These are phyloP conservation scores for Trifolium repens DNA, from an alignment of 306 rosid genomes.

Conservation along the genomic window DNA sequence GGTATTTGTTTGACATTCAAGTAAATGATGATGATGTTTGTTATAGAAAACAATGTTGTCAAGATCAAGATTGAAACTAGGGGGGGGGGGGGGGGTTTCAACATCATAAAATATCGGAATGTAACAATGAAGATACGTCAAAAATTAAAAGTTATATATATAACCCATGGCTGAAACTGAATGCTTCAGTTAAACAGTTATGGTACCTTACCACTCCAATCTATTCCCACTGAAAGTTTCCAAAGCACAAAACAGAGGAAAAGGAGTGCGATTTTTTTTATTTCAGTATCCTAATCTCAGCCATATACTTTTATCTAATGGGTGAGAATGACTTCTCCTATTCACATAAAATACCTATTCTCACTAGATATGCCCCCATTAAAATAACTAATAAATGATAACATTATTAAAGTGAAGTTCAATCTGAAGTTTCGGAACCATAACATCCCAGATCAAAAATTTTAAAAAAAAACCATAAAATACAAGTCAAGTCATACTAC, in stretches of 20 bases:
- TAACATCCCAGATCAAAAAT: no score
- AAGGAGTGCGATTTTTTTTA: neutral
- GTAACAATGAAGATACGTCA: neutral
- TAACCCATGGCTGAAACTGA: no score
- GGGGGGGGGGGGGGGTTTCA: conserved; percentile 4
- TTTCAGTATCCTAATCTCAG: neutral
- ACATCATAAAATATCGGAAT: neutral
- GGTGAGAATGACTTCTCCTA: neutral
- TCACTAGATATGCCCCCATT: neutral
- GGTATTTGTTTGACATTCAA: conserved; percentile 32
- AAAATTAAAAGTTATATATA: neutral
- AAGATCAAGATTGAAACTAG: neutral
- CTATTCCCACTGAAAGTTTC: no score
- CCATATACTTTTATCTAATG: neutral
- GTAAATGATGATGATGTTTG: conserved; percentile 31
- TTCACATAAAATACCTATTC: neutral
- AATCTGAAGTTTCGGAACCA: neutral
- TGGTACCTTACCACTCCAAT: no score
- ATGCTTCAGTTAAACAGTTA: no score
- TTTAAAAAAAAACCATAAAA: neutral
- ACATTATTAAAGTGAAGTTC: neutral
- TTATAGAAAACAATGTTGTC: conserved; percentile 8
- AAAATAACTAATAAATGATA: neutral
- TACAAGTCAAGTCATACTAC: neutral
- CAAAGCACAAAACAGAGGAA: neutral